Evolutionary conservation across 306 rosid genomes (phyloP).

Genomic region (Vicia faba): DNA sequence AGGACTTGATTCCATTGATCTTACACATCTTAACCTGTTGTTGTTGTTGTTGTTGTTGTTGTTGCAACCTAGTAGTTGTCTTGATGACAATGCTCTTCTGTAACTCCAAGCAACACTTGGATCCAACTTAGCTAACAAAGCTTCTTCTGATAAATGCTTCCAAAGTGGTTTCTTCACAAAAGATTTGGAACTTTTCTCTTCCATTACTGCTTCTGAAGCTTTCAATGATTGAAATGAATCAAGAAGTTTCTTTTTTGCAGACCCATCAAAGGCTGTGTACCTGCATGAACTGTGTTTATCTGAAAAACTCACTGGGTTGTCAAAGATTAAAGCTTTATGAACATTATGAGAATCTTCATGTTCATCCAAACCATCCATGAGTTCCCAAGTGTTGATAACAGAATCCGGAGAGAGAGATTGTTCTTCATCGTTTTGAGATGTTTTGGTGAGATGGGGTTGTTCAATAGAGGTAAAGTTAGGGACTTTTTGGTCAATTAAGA

Average conservation of each 20-base stretch:
- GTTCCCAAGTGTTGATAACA: constrained; percentile 93
- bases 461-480: constrained; percentile 37
- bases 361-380: constrained; percentile 70
- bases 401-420: constrained; percentile 74
- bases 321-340: constrained; percentile 29
- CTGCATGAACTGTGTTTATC: constrained; percentile 49
- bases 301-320: constrained; percentile 29
- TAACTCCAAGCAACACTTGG: constrained; percentile 75
- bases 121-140: constrained; percentile 70
- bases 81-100: constrained; percentile 69
- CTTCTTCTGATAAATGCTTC: constrained; percentile 86
- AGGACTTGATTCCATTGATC: constrained; percentile 67
- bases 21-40: constrained; percentile 29
- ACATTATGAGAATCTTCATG: constrained; percentile 35
- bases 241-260: constrained; percentile 47
- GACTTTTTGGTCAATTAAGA: constrained; percentile 52
- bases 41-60: constrained; percentile 13
- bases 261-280: constrained; percentile 56
- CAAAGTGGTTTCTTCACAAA: constrained; percentile 65
- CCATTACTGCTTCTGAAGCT: constrained; percentile 34
- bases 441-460: constrained; percentile 22
- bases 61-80: constrained; percentile 48
- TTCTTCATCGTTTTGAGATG: constrained; percentile 29
- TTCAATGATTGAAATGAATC: constrained; percentile 48
- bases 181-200: constrained; percentile 7